Conservation (phyloP, 208 protist genomes). For the Giardia duodenalis region DNA sequence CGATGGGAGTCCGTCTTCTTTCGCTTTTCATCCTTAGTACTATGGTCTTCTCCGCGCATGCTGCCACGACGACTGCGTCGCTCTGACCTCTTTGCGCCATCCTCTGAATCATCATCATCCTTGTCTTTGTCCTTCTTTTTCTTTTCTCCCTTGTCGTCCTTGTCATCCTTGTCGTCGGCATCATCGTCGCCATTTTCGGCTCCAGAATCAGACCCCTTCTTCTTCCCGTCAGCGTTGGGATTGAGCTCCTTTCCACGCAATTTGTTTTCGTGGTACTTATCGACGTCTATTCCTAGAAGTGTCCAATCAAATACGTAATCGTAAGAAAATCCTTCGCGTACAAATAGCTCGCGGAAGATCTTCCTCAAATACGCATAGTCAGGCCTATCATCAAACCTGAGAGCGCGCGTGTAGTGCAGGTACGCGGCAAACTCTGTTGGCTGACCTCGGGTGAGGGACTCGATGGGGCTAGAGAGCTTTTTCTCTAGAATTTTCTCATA, state of each 20-base stretch:
- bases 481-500: slow-evolving; percentile 88
- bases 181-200: not conserved
- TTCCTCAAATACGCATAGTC: slow-evolving; percentile 92
- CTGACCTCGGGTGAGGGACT: slow-evolving; percentile 69
- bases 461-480: slow-evolving; percentile 80
- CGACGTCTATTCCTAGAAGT: slow-evolving; percentile 10
- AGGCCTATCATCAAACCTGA: slow-evolving; percentile 93
- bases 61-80: not conserved
- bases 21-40: not conserved
- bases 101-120: not conserved
- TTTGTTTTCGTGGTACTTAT: not conserved
- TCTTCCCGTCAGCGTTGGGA: not conserved
- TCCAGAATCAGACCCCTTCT: not conserved
- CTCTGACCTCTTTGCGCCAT: not conserved
- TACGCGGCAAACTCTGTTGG: slow-evolving; percentile 78
- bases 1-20: not conserved
- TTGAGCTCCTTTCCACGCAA: not conserved
- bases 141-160: not conserved
- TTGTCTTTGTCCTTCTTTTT: not conserved
- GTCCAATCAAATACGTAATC: slow-evolving; percentile 96
- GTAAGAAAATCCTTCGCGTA: slow-evolving; percentile 78
- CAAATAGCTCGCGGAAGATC: slow-evolving; percentile 88
- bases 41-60: not conserved
- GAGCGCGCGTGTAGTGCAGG: slow-evolving; percentile 77
- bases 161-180: not conserved